Base-by-base conservation (phyloP, 2,329 filamentous ascomycete genomes). In the Aurifilum marmelostoma region DNA sequence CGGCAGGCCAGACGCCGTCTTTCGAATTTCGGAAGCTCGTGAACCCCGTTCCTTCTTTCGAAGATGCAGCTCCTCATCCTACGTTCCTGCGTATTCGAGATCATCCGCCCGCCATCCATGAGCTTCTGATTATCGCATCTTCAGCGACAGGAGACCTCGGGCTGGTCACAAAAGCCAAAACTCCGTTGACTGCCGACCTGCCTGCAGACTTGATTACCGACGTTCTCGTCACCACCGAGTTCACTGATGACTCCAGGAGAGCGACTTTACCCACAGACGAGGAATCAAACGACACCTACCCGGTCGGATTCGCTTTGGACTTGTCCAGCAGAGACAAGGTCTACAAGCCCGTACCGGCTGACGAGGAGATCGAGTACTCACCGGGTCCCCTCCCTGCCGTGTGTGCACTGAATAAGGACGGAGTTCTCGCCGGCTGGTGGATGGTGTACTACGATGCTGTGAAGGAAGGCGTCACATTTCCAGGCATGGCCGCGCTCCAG, bases 371-470 rank as follows among this genome's bases (percentile, higher is more conserved):
- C 61, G 87, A 91, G 41, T 87, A 94, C 75, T 97, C 94, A 5
- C 86, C 90, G 0, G 89, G 88, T 1, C 95, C 96, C 16, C 80
- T 98, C 11, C 96, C 96, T 7, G 93, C 90, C 14, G 84, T 97
- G 56, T 91, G 96, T 85, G 86, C 93, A 39, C 83, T 99, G 21
- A 98, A 97, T 70, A 91, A 97, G 73, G 93, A 97, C 75, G 96
- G 96, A 72, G 82, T 97, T 12, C 83, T 99, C 21, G 89, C 88
- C 60, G 87, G 89, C 16, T 99, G 95, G 94, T 97, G 95, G 93
- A 81, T 98, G 58, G 87, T 98, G 27, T 97, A 97, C 80, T 88
- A 91, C 47, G 93, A 97, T 56, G 94, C 95, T 1, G 89, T 99
- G 71, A 88, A 90, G 69, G 84, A 90, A 74, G 90, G 90, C 3